Evolutionary conservation across 208 protist species (phyloP).

Genomic region (Acanthamoeba triangularis): DNA sequence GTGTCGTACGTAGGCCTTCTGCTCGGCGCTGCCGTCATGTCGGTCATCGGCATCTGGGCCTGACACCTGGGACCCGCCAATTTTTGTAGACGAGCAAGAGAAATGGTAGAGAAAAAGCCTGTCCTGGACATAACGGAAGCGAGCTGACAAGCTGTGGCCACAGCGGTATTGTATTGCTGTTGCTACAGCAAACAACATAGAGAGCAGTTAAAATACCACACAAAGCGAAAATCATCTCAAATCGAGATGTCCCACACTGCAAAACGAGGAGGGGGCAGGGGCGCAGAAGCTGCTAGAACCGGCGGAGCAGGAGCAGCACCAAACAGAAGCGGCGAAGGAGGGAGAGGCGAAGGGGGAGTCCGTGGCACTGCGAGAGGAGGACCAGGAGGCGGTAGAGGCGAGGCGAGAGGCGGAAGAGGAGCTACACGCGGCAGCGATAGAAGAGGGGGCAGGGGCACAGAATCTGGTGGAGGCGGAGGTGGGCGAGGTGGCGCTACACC

Average conservation of each 20-base stretch:
- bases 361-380: background rate
- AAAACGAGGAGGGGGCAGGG: background rate
- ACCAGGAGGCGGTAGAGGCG: background rate
- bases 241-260: too few relatives aligned
- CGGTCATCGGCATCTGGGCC: constrained; percentile 66
- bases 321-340: background rate
- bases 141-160: too few relatives aligned
- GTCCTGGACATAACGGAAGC: too few relatives aligned
- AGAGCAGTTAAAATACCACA: too few relatives aligned
- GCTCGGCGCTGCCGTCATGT: constrained; percentile 11
- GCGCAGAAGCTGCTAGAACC: background rate
- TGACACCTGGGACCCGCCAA: background rate
- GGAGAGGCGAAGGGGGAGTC: background rate
- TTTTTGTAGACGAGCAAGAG: background rate
- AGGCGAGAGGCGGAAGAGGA: background rate
- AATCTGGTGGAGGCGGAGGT: background rate
- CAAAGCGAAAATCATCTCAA: too few relatives aligned
- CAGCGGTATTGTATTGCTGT: too few relatives aligned
- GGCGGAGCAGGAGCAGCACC: background rate
- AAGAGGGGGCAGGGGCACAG: background rate
- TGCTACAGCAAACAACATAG: too few relatives aligned
- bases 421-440: background rate
- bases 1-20: constrained; percentile 45
- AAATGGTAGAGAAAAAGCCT: too few relatives aligned
- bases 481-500: background rate